Base-by-base conservation (phyloP, 73 alveolate genomes). In the Stentor roeselii region DNA sequence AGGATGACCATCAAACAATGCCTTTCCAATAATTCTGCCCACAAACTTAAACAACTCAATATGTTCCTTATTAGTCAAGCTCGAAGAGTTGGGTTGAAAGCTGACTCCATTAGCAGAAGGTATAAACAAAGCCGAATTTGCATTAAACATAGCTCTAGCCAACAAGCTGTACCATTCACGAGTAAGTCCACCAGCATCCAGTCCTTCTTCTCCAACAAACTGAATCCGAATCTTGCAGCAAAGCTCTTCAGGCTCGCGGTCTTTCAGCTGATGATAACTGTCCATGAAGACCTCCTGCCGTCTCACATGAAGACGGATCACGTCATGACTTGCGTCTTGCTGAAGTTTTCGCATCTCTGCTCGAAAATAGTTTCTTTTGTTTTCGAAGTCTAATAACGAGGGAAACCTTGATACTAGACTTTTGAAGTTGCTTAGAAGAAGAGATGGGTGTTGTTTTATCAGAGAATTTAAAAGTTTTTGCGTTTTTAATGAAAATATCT, bases 151-250 rank as follows among this genome's bases (percentile, higher is more conserved):
- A 83, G 95, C 99, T 89, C 91, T 95, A n/a, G 99, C 95, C 60
- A 98, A 93, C 74, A 93, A 90, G 15, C 94, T 90, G 78, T 95
- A 92, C 99, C 99, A 98, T 86, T 98, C 99, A 88, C 99, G 90
- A 30, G 98, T 95, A 3, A 98, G 96, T 36, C 99, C 99, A 0
- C 99, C 99, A 21, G 98, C 99, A 88, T 98, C 99, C 21, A 96
- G 86, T 21, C 99, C 99, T 78, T 97, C 97, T 89, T 98, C 99
- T 31, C 96, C 96, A 75, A 91, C 90, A 82, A 94, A 95, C 78
- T 82, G 59, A 34, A 76, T 3, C 31, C 2, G 3, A 3, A 15
- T 34, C 3, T 85, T 83, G 36, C 92, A 93, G 35, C 91, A 76
- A 95, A 91, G 83, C 85, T 90, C 97, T 2, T 90, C 90, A 0